Base-by-base conservation (phyloP, 352 stramenopile genomes). In the Globisporangium middletonii region DNA sequence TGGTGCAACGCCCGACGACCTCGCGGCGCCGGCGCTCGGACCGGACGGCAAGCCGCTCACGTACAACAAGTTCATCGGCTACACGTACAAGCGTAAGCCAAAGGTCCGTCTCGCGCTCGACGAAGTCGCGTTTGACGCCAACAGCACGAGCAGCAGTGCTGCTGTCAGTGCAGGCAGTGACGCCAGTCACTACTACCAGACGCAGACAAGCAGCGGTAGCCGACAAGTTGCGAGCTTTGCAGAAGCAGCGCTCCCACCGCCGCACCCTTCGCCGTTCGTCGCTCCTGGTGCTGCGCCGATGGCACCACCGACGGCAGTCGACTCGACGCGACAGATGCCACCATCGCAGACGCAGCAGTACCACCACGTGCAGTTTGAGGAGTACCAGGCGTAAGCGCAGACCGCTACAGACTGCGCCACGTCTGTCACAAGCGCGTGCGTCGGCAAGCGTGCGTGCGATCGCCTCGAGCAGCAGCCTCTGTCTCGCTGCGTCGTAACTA, bases 61-160 rank as follows among this genome's bases (percentile, higher is more conserved):
- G 27, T 93, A 91, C 60, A 95, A 95, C 69, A 95, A 95, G 67
- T 95, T 95, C 50, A 94, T 95, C 66, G 86, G 86, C n/a, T 95
- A 95, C 72, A 95, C 86, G 46, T 95, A 93, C 75, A 89, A 92
- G 57, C 82, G 80, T n/a, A 93, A 95, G 54, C 79, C 81, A 23
- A 85, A 87, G 30, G 81, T 95, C 50, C 85, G 85, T 2, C 70
- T 93, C 60, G 78, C 83, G 30, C 76, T 94, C 18, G 79, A 88
- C 55, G 84, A 88, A 35, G 77, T 86, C 26, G 67, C 86, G 28
- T 89, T 90, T 59, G 82, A 92, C 16, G 15, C 3, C 44, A 46
- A 28, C 33, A 41, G 23, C 27, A 11, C 7, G 15, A 61, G 38
- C 43, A n/a, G 30, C 28, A 16, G 33, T 38, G 33, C 33, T 38